Conservation (phyloP, 108 stramenopile species). For the Fistulifera pelliculosa region DNA sequence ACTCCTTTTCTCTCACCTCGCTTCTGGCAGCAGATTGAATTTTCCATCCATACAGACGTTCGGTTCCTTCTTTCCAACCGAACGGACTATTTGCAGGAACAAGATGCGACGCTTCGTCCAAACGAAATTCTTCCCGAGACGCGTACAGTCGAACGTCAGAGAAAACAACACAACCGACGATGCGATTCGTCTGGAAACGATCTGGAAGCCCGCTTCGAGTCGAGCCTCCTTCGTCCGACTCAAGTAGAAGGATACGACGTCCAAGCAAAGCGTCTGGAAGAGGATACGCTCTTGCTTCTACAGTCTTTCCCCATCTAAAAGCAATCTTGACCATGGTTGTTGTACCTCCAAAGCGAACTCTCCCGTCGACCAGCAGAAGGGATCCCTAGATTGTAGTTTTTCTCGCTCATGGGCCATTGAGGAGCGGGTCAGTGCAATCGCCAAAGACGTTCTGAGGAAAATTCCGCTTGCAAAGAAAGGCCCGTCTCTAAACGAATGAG, state of each 20-base stretch:
- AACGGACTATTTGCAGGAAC: constrained; percentile 44
- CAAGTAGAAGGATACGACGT: constrained; percentile 39
- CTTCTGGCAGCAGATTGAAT: constrained; percentile 19
- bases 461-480: too few relatives aligned
- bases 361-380: constrained; percentile 10
- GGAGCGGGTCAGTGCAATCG: too few relatives aligned
- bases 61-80: constrained; percentile 53
- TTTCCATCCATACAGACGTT: constrained; percentile 53
- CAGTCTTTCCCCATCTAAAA: constrained; percentile 49
- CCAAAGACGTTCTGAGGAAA: too few relatives aligned
- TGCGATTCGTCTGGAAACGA: neutral
- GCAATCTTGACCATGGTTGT: constrained; percentile 44
- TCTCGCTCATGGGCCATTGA: too few relatives aligned
- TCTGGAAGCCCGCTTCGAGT: neutral
- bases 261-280: constrained; percentile 51
- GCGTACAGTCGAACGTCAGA: constrained; percentile 28
- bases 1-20: neutral
- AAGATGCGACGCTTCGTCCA: constrained; percentile 43
- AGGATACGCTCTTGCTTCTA: constrained; percentile 61
- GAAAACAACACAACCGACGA: constrained; percentile 55
- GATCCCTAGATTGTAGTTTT: too few relatives aligned
- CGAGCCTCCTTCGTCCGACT: constrained; percentile 31
- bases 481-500: too few relatives aligned
- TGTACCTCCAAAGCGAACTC: constrained; percentile 70
- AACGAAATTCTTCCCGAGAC: constrained; percentile 29